Evolutionary conservation across 768 basidiomycete genomes (phyloP), one percentile per base, ranked within the genome.

Genomic region (Coprinopsis sp.): DNA sequence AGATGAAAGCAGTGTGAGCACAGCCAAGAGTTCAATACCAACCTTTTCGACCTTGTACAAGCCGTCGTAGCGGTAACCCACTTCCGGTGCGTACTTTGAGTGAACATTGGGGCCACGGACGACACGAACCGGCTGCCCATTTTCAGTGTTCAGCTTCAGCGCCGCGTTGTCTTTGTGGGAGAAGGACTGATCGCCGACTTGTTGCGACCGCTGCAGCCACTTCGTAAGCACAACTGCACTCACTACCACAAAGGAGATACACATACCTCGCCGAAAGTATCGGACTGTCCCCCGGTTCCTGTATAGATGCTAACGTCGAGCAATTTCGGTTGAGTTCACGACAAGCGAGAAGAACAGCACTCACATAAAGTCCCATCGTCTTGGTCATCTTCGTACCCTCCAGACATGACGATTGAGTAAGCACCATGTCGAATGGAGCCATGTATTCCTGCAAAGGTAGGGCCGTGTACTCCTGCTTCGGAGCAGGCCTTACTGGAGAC

Each of bases 1-100:
- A 74, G 11, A 72, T 73, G 71, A 45, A 72, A 74, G 11, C 71
- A 70, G 45, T 68, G 70, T 6, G 69, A 70, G 37, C 22, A 28
- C 16, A 71, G 71, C 1, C 70, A 70, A 49, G 62, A 75, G 25
- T 41, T 37, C 0, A 69, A 69, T 12, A 24, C 37, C 8, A 18
- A 39, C 37, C 28, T 19, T 30, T 18, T 42, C 40, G 6, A 42
- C 40, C 22, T 28, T 42, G 27, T 42, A 42, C 27, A 42, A 30
- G 8, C 40, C 40, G 22, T 42, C 40, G 28, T 42, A 42, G n/a
- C n/a, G n/a, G n/a, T n/a, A n/a, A 24, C 40, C 40, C 16, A 14
- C 4, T 6, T 10, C 6, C n/a, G 40, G 40, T 12, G 40, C 40
- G 14, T 30, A 42, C 27, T 6, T 6, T n/a, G 40, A 42, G 6